Conservation (phyloP, 768 basidiomycete species). For the Panellus pusillus region DNA sequence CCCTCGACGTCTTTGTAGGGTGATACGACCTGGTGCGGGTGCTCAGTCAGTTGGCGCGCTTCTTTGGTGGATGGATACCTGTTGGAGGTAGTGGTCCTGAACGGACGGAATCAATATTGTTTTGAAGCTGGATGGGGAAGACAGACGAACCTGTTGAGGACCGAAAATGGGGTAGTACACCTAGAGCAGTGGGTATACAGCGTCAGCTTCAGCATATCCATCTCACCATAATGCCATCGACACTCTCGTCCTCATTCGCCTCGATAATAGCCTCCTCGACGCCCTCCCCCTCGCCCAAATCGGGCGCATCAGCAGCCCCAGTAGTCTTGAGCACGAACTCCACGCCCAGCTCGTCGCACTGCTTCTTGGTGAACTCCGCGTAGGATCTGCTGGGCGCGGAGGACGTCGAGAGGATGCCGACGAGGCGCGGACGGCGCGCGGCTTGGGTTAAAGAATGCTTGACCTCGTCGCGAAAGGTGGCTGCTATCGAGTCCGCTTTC, state of each 20-base stretch:
- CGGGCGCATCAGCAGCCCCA: slow-evolving; percentile 58
- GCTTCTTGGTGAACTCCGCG: slow-evolving; percentile 88
- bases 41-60: slow-evolving; percentile 3
- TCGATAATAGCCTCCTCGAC: slow-evolving; percentile 96
- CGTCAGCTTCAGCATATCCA: neutral
- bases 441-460: slow-evolving; percentile 40
- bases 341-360: slow-evolving; percentile 87
- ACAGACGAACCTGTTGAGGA: slow-evolving; percentile 69
- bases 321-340: slow-evolving; percentile 78
- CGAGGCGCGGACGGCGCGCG: slow-evolving; percentile 63
- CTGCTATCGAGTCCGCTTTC: slow-evolving; percentile 76
- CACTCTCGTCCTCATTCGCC: slow-evolving; percentile 82
- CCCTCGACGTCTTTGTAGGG: slow-evolving; percentile 98
- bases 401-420: slow-evolving; percentile 89
- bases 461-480: slow-evolving; percentile 71
- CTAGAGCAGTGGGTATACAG: slow-evolving; percentile 35
- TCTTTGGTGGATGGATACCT: slow-evolving; percentile 43
- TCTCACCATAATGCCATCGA: slow-evolving; percentile 94
- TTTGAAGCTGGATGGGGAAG: too few species aligned
- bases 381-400: slow-evolving; percentile 79
- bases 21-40: slow-evolving; percentile 71
- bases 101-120: neutral
- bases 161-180: slow-evolving; percentile 98
- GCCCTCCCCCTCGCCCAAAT: slow-evolving; percentile 76
- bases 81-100: slow-evolving; percentile 96